A percentile compares a stretch with the other conserved stretches of the same genome.
Conservation (phyloP, 106 monocot genomes). For the Vanilla planifolia region DNA sequence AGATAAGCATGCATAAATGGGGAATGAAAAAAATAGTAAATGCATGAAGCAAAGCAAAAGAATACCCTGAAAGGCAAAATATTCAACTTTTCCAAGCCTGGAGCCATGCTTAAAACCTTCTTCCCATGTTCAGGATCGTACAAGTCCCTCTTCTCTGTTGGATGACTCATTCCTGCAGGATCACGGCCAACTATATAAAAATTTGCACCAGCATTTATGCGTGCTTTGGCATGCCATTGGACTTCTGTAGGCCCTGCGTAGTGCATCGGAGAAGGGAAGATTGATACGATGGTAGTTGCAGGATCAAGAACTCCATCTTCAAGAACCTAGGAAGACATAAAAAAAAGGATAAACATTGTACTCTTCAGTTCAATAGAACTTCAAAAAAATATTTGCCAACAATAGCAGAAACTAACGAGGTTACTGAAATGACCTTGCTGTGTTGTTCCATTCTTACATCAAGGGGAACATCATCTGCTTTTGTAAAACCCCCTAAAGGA, state of each 20-base stretch:
- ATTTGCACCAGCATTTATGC: constrained; percentile 98
- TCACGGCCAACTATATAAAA: constrained; percentile 99
- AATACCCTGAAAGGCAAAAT: constrained; percentile 92
- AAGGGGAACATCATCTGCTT: constrained; percentile 95
- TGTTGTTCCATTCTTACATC: constrained; percentile 97
- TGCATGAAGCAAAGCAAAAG: neutral
- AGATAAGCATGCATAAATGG: too few species aligned
- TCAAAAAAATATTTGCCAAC: neutral
- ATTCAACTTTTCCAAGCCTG: constrained; percentile 87
- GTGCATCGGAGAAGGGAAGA: constrained; percentile 99
- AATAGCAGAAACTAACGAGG: neutral
- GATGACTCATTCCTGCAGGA: constrained; percentile 97
- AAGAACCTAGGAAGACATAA: constrained; percentile 44
- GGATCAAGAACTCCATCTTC: constrained; percentile 98
- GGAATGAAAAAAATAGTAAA: neutral
- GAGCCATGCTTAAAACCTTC: constrained; percentile 96
- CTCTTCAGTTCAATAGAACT: neutral
- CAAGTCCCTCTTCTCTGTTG: constrained; percentile 83
- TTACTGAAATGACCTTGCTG: constrained; percentile 55
- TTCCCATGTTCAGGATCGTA: constrained; percentile 99
- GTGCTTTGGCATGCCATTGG: constrained; percentile 98
- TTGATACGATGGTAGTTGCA: constrained; percentile 82
- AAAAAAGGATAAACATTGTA: neutral
- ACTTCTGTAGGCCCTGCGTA: constrained; percentile 99
- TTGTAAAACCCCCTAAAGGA: constrained; percentile 93